phyloP scores from a whole-genome alignment of 208 protist species.

The Leishmania braziliensis region DNA sequence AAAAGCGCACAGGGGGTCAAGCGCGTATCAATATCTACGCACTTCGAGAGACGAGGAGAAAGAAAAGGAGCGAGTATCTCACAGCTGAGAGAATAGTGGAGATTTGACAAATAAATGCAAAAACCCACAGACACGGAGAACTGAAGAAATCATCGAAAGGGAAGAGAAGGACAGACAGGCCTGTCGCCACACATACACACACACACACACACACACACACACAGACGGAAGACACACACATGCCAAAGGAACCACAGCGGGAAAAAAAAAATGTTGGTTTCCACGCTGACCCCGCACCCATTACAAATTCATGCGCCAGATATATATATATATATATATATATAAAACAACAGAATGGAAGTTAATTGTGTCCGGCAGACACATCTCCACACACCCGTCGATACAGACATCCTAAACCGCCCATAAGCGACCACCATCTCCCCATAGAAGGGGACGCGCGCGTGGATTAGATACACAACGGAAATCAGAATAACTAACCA shows the following conservation, averaged over 20 bases:
- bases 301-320: too few relatives aligned
- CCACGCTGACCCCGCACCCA: too few relatives aligned
- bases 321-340: background rate
- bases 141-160: background rate
- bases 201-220: slow-evolving; percentile 1
- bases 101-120: slow-evolving; percentile 1
- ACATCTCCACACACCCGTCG: background rate
- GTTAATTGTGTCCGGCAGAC: background rate
- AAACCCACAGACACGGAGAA: background rate
- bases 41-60: background rate
- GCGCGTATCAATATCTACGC: slow-evolving; percentile 8
- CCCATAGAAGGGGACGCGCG: background rate
- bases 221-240: background rate
- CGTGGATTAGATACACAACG: background rate
- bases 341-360: background rate
- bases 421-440: background rate
- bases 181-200: background rate
- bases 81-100: background rate
- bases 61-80: too few relatives aligned
- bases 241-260: background rate
- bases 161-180: background rate
- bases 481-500: background rate
- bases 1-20: slow-evolving; percentile 9
- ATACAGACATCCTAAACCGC: background rate
- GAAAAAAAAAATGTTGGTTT: background rate